phyloP scores from a whole-genome alignment of 495 filamentous ascomycete genomes.

The Hapsidospora chrysogenum region DNA sequence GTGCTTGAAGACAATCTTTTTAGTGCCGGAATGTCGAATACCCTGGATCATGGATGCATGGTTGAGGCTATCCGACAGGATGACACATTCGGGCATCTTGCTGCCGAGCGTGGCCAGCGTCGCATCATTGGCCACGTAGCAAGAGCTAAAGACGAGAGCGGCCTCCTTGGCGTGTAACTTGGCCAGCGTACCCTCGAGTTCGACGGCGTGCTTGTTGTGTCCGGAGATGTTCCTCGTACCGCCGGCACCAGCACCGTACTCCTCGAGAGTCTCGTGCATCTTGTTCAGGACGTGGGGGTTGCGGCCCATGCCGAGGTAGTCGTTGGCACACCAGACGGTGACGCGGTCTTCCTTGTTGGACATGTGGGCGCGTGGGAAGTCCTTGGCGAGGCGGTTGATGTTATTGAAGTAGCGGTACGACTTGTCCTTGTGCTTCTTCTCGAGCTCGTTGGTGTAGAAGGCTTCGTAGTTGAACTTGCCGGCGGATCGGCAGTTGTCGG shows the following conservation, averaged over 20 bases:
- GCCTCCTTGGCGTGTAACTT: conserved; percentile 82
- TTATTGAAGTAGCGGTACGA: conserved; percentile 99
- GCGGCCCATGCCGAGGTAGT: conserved; percentile 94
- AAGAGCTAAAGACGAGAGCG: conserved; percentile 87
- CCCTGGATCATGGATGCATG: conserved; percentile 99
- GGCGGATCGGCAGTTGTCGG: conserved; percentile 3
- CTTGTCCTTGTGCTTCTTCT: conserved; percentile 99
- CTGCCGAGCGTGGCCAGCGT: conserved; percentile 90
- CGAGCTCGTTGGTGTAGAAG: conserved; percentile 77
- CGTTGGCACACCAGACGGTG: conserved; percentile 98
- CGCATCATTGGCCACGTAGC: conserved; percentile 96
- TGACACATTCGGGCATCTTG: conserved; percentile 91
- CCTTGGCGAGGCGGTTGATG: conserved; percentile 93
- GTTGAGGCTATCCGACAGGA: conserved; percentile 86
- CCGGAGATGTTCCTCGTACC: conserved; percentile 96
- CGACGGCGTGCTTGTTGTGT: conserved; percentile 87
- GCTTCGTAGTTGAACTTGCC: conserved; percentile 73
- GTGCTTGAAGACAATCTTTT: conserved; percentile 97
- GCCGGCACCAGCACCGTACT: conserved; percentile 87
- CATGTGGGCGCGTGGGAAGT: conserved; percentile 92
- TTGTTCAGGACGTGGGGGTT: conserved; percentile 72
- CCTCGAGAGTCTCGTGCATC: conserved; percentile 92
- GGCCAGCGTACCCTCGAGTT: conserved; percentile 67
- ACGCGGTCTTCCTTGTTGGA: conserved; percentile 71
- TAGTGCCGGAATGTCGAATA: conserved; percentile 89